A percentile compares a stretch with the other conserved stretches of the same genome.
Evolutionary conservation across 75 land plant genomes (phyloP).

Genomic region (Cunninghamia lanceolata): DNA sequence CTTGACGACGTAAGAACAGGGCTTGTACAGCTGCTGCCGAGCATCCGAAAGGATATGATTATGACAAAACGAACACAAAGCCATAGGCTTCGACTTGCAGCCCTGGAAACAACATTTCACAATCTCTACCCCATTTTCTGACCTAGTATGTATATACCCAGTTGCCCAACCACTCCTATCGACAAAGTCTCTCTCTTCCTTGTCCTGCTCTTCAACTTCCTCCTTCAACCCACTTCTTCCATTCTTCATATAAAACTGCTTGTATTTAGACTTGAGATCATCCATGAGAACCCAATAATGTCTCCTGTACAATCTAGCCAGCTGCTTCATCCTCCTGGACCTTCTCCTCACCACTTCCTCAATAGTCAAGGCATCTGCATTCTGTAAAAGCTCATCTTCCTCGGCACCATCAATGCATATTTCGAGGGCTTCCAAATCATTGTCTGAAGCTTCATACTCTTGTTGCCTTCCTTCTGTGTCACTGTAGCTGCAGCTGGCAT

Average conservation of each 20-base stretch:
- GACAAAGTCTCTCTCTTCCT: not conserved
- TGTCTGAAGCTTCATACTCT: constrained; percentile 14
- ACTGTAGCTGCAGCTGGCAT: constrained; percentile 10
- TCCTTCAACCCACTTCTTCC: constrained; percentile 67
- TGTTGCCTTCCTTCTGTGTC: constrained; percentile 13
- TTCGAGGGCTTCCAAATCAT: constrained; percentile 17
- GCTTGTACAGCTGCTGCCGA: constrained; percentile 76
- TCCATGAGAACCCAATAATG: constrained; percentile 79
- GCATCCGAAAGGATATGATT: constrained; percentile 69
- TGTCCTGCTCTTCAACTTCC: constrained; percentile 21
- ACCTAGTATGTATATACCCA: not conserved
- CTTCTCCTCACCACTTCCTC: constrained; percentile 56
- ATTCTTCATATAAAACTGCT: constrained; percentile 62
- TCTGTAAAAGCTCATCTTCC: constrained; percentile 21
- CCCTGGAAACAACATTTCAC: constrained; percentile 46
- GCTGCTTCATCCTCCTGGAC: constrained; percentile 41
- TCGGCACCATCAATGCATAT: constrained; percentile 17
- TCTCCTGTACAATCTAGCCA: constrained; percentile 39
- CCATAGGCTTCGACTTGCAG: constrained; percentile 69
- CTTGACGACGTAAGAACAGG: constrained; percentile 57
- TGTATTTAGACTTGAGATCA: constrained; percentile 52
- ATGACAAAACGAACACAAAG: constrained; percentile 61
- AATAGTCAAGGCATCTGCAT: constrained; percentile 21
- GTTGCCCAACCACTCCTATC: constrained; percentile 27
- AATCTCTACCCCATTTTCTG: constrained; percentile 14